phyloP scores from a whole-genome alignment of 257 asterid species.

The Anisodus tanguticus region DNA sequence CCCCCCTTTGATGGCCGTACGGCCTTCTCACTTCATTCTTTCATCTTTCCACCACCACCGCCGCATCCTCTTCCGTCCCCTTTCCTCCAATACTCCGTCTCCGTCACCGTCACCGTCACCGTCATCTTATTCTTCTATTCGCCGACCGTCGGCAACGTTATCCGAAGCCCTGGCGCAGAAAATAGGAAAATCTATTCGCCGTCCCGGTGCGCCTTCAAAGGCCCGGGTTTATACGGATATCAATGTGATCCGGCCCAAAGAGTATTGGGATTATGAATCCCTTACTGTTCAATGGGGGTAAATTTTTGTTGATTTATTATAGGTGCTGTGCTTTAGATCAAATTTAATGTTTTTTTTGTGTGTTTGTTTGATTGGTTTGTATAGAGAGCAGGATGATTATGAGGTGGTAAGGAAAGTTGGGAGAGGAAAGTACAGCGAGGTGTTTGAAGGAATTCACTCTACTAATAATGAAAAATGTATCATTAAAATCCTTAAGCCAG shows the following conservation, averaged over 20 bases:
- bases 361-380: conserved; percentile 37
- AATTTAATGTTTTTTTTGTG: conserved; percentile 16
- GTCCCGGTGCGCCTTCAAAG: conserved; percentile 83
- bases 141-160: conserved; percentile 37
- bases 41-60: conserved; percentile 48
- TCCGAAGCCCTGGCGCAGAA: conserved; percentile 80
- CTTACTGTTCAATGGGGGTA: conserved; percentile 98
- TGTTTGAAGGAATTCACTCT: conserved; percentile 81
- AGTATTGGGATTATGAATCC: conserved; percentile 93
- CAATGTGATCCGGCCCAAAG: conserved; percentile 86
- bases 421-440: conserved; percentile 96
- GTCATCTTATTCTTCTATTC: conserved; percentile 39
- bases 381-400: conserved; percentile 89
- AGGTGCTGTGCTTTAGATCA: neutral
- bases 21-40: conserved; percentile 70
- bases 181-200: conserved; percentile 86
- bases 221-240: conserved; percentile 83
- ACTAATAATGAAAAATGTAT: conserved; percentile 80
- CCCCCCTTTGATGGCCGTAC: conserved; percentile 72
- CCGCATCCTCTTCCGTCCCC: conserved; percentile 42
- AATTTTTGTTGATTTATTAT: neutral
- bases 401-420: conserved; percentile 98
- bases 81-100: conserved; percentile 38
- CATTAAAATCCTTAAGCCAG: conserved; percentile 93
- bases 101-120: conserved; percentile 29